Evolutionary conservation across 2,329 filamentous ascomycete species (phyloP).

Genomic region (Curvularia verruculosa): DNA sequence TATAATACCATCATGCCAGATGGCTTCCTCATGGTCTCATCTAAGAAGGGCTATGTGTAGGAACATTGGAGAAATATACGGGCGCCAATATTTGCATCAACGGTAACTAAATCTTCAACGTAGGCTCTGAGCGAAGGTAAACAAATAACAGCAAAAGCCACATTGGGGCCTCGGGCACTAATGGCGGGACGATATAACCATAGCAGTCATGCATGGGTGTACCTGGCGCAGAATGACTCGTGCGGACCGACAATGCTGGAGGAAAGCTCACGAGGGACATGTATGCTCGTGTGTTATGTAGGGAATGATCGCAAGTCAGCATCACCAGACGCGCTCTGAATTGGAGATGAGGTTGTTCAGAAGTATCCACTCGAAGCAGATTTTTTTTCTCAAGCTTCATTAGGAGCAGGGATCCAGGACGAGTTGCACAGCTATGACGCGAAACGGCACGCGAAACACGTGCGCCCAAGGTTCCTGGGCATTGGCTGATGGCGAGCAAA

Average conservation of each 20-base stretch:
- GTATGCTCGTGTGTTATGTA: not conserved
- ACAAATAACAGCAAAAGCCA: not conserved
- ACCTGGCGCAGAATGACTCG: slow-evolving; percentile 14
- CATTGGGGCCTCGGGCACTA: slow-evolving; percentile 9
- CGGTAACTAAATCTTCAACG: not conserved
- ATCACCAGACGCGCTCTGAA: not conserved
- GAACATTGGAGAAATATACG: not conserved
- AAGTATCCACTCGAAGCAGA: not conserved
- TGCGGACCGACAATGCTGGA: not conserved
- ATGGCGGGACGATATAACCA: slow-evolving; percentile 9
- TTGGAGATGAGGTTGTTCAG: not conserved
- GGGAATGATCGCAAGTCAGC: not conserved
- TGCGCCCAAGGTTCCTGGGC: slow-evolving; percentile 14
- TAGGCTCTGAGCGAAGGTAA: not conserved
- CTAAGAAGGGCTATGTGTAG: not conserved
- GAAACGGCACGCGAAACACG: slow-evolving; percentile 13
- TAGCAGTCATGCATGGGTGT: slow-evolving; percentile 7
- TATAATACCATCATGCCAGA: not conserved
- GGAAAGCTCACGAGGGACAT: not conserved
- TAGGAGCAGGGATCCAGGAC: not conserved
- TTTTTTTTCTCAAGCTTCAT: not conserved
- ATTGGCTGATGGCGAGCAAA: slow-evolving; percentile 10
- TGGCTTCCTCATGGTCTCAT: not conserved
- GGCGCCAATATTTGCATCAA: not conserved
- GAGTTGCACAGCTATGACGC: slow-evolving; percentile 16